Evolutionary conservation across 192 early-diverging fungal genomes (phyloP).

Genomic region (Chytriomyces sp.): DNA sequence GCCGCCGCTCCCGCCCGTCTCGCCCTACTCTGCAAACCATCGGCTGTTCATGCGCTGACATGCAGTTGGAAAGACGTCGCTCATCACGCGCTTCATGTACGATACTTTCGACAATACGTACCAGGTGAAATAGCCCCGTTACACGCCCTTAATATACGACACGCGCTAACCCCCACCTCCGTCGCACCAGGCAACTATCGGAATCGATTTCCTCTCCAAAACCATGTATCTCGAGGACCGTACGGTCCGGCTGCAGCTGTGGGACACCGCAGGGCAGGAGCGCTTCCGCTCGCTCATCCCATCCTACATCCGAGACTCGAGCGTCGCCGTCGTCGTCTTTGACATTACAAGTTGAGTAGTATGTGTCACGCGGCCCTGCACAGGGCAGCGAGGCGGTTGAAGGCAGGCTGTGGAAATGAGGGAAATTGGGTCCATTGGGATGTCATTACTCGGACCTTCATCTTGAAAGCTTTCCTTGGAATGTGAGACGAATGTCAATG

Average conservation of each 20-base stretch:
- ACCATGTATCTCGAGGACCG: conserved; percentile 99
- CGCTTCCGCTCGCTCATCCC: conserved; percentile 97
- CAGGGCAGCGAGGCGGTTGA: not conserved
- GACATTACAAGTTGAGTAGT: conserved; percentile 83
- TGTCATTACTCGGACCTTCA: too few relatives aligned
- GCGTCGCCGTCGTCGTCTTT: conserved; percentile 95
- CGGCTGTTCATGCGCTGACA: not conserved
- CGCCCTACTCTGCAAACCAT: not conserved
- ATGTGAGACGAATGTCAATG: too few relatives aligned
- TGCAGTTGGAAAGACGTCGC: conserved; percentile 95
- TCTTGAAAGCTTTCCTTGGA: too few relatives aligned
- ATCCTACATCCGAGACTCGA: conserved; percentile 97
- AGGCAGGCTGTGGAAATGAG: too few relatives aligned
- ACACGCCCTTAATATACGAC: not conserved
- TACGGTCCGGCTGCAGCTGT: conserved; percentile 96
- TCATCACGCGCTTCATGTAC: conserved; percentile 99
- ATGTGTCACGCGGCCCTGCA: not conserved
- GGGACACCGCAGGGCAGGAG: conserved; percentile 99
- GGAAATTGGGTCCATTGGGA: too few relatives aligned
- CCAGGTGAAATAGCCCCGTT: conserved; percentile 46
- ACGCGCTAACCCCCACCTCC: not conserved
- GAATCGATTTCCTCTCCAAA: conserved; percentile 98
- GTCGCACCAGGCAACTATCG: conserved; percentile 84
- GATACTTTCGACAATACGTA: conserved; percentile 99
- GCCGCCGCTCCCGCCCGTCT: not conserved